phyloP scores from a whole-genome alignment of 139 green algal species.

The Chlamydomonas eustigma region DNA sequence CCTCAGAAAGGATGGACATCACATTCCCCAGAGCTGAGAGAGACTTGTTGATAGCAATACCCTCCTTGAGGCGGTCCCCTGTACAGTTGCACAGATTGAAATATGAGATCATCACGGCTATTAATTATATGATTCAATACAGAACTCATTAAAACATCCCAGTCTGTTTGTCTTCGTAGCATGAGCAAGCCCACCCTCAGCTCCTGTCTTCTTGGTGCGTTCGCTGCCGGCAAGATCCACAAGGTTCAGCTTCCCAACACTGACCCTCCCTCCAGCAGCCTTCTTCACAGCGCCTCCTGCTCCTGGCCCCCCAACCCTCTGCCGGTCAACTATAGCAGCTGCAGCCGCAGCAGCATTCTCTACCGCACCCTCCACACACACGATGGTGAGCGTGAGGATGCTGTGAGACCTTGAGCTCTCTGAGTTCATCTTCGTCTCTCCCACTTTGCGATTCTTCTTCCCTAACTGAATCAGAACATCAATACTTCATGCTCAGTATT shows the following conservation, averaged over 20 bases:
- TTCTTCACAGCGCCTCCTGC: not conserved
- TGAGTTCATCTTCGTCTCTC: conserved; percentile 90
- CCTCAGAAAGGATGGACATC: conserved; percentile 87
- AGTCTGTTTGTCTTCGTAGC: no score
- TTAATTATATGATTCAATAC: no score
- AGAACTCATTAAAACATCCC: no score
- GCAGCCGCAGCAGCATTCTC: not conserved
- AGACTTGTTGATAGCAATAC: conserved; percentile 93
- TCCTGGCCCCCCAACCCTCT: not conserved
- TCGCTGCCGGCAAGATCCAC: conserved; percentile 86
- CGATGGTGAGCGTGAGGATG: conserved; percentile 91
- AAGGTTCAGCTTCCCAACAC: conserved; percentile 91
- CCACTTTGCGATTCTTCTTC: conserved; percentile 71
- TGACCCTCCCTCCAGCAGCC: not conserved
- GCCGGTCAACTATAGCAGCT: not conserved
- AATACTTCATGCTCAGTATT: no score
- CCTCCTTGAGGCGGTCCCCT: conserved; percentile 6
- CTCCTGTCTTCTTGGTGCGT: conserved; percentile 81
- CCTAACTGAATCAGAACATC: no score
- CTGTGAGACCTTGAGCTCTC: conserved; percentile 74
- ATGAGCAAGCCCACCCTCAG: conserved; percentile 75
- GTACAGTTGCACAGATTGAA: no score
- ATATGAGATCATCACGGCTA: no score
- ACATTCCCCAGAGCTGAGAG: conserved; percentile 91
- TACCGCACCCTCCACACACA: conserved; percentile 40